phyloP scores from a whole-genome alignment of 108 stramenopile genomes.

The Pseudonitzschia pungens region DNA sequence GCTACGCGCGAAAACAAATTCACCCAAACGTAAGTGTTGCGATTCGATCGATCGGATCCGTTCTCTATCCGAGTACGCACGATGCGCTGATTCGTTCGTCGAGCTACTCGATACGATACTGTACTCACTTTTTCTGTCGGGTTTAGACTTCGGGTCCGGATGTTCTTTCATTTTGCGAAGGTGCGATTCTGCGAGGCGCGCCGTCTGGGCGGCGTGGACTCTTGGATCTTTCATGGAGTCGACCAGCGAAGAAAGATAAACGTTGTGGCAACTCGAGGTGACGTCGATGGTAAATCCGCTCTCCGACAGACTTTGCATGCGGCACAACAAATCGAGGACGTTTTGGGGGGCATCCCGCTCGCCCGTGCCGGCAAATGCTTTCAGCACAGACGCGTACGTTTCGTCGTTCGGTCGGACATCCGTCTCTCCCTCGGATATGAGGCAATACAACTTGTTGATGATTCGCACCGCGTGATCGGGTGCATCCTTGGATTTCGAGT shows the following conservation, averaged over 20 bases:
- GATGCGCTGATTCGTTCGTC: neutral
- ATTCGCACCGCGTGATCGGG: conserved; percentile 20
- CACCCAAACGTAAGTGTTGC: neutral
- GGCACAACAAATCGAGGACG: conserved; percentile 14
- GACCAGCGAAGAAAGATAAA: conserved; percentile 24
- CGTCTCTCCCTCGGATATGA: conserved; percentile 14
- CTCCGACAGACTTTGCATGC: conserved; percentile 28
- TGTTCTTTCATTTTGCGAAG: conserved; percentile 17
- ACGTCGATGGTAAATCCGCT: conserved; percentile 26
- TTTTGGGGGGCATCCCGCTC: conserved; percentile 8
- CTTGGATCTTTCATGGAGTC: conserved; percentile 1
- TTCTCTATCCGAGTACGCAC: neutral
- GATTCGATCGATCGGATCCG: neutral
- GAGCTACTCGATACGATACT: neutral
- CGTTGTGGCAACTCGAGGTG: conserved; percentile 23
- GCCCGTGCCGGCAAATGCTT: conserved; percentile 19
- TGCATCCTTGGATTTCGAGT: conserved; percentile 16
- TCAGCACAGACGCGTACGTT: conserved; percentile 18
- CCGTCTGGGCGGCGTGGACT: neutral
- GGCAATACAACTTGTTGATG: conserved; percentile 16
- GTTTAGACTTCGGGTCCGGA: conserved; percentile 10
- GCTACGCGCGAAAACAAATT: conserved; percentile 1
- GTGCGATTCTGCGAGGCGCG: conserved; percentile 22
- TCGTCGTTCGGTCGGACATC: conserved; percentile 18
- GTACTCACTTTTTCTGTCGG: conserved; percentile 19